Conservation (phyloP, 768 basidiomycete genomes). For the Hortiboletus campestris region DNA sequence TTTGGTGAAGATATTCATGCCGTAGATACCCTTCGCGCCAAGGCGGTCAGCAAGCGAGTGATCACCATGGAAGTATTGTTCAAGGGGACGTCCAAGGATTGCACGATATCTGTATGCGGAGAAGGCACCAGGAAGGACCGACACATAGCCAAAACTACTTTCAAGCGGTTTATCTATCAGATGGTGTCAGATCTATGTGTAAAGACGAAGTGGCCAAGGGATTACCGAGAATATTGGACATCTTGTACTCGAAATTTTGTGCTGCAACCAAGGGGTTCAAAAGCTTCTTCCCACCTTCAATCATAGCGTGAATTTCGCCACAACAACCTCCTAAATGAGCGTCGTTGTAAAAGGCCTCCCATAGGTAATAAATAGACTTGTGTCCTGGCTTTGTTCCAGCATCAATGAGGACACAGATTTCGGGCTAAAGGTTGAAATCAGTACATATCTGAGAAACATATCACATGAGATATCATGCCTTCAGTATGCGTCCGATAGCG, state of each 20-base stretch:
- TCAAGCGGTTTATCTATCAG: constrained; percentile 84
- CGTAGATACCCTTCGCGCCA: constrained; percentile 90
- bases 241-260: constrained; percentile 98
- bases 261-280: constrained; percentile 91
- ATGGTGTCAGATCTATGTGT: constrained; percentile 7
- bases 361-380: constrained; percentile 93
- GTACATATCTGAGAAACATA: background rate
- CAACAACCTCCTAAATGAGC: constrained; percentile 81
- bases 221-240: constrained; percentile 91
- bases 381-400: constrained; percentile 97
- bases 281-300: constrained; percentile 87
- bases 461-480: constrained; percentile 41
- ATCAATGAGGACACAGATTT: constrained; percentile 89
- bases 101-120: constrained; percentile 94
- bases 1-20: constrained; percentile 97
- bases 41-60: constrained; percentile 88
- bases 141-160: constrained; percentile 94
- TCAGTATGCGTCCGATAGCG: constrained; percentile 78
- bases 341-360: constrained; percentile 89
- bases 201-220: background rate
- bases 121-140: constrained; percentile 94
- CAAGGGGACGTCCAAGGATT: constrained; percentile 82
- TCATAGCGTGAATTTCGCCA: constrained; percentile 97
- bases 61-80: constrained; percentile 87
- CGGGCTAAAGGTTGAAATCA: constrained; percentile 54